Conservation (phyloP, 1,284 basidiomycete genomes). For the Leccinum huronense region DNA sequence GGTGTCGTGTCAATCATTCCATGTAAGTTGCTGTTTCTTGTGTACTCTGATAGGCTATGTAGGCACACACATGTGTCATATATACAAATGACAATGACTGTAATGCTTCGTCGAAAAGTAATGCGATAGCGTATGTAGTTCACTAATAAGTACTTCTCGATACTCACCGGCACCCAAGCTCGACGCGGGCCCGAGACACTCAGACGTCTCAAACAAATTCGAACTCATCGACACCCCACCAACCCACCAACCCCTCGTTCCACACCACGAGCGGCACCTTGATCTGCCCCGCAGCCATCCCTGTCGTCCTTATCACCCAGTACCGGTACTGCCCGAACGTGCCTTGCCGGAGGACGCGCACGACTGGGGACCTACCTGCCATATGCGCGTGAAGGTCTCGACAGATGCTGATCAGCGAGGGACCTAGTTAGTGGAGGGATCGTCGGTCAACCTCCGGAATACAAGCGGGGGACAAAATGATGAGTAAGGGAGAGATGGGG, state of each 20-base stretch:
- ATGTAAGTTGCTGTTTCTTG: no score
- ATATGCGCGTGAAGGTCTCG: slow-evolving; percentile 15
- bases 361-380: slow-evolving; percentile 8
- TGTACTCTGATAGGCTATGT: no score
- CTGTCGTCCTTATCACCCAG: slow-evolving; percentile 18
- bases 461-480: no score
- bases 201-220: neutral
- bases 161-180: no score
- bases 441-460: neutral
- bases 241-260: slow-evolving; percentile 12
- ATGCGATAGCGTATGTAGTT: no score
- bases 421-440: slow-evolving; percentile 1
- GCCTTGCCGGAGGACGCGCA: slow-evolving; percentile 20
- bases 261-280: slow-evolving; percentile 25
- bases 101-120: no score
- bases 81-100: no score
- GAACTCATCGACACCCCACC: slow-evolving; percentile 20
- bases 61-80: no score
- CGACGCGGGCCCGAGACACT: no score
- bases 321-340: slow-evolving; percentile 23
- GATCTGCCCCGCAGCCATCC: slow-evolving; percentile 16
- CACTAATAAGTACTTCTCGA: no score
- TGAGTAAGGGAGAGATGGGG: neutral
- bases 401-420: slow-evolving; percentile 6
- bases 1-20: no score